Evolutionary conservation across 106 monocot species (phyloP).

Genomic region (Chionographis japonica): DNA sequence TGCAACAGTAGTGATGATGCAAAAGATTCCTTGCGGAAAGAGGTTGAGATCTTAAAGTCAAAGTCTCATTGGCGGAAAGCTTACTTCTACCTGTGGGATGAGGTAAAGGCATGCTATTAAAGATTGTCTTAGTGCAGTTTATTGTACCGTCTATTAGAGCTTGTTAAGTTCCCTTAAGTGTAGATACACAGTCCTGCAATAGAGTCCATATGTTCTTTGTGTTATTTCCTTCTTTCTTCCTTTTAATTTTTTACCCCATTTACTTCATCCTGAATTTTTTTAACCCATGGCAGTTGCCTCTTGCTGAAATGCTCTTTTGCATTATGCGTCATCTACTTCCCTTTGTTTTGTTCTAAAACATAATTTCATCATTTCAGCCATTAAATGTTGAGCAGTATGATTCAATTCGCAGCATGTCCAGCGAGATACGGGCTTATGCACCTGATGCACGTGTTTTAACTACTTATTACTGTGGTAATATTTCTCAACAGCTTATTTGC

Average conservation of each 20-base stretch:
- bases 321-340: too few species aligned
- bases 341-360: conserved; percentile 15
- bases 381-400: conserved; percentile 82
- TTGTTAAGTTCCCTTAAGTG: not conserved
- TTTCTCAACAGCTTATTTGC: not conserved
- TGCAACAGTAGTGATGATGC: conserved; percentile 60
- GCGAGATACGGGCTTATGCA: conserved; percentile 77
- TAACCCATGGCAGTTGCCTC: not conserved
- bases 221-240: too few species aligned
- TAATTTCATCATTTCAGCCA: conserved; percentile 50
- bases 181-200: not conserved
- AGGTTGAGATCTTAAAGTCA: conserved; percentile 79
- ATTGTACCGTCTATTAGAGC: not conserved
- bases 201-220: too few species aligned
- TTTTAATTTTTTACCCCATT: too few species aligned
- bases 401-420: conserved; percentile 74
- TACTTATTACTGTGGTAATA: conserved; percentile 96
- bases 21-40: conserved; percentile 73
- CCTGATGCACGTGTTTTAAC: conserved; percentile 90
- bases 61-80: conserved; percentile 94
- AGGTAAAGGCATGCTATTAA: conserved; percentile 36
- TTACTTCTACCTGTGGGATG: conserved; percentile 99
- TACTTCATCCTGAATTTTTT: not conserved
- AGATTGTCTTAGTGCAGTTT: not conserved
- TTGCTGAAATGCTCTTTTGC: too few species aligned